A percentile compares a stretch with the other conserved stretches of the same genome.
Conservation (phyloP, 148 eudicot genomes). For the Pouteria glomerata region DNA sequence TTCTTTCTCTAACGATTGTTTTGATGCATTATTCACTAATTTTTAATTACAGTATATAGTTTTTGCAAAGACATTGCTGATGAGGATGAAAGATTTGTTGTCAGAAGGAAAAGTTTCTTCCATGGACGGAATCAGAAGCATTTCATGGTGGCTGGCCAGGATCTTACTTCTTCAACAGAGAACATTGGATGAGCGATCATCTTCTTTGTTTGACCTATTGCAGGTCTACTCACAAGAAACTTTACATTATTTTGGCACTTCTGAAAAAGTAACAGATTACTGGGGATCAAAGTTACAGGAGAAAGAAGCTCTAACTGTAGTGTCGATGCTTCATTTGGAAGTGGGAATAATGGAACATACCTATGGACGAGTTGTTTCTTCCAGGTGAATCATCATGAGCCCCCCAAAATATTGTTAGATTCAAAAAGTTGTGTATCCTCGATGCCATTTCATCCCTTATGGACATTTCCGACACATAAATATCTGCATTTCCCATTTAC, state of each 20-base stretch:
- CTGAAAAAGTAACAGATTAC: slow-evolving; percentile 54
- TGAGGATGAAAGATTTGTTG: slow-evolving; percentile 52
- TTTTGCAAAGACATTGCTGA: slow-evolving; percentile 75
- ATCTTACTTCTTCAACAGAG: slow-evolving; percentile 66
- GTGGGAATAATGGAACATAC: slow-evolving; percentile 66
- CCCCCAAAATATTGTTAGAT: neutral
- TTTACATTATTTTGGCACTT: slow-evolving; percentile 44
- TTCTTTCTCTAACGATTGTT: neutral
- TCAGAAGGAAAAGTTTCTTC: slow-evolving; percentile 30
- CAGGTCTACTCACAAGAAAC: slow-evolving; percentile 62
- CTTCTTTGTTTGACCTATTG: slow-evolving; percentile 64
- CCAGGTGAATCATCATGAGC: slow-evolving; percentile 34
- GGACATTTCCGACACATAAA: neutral
- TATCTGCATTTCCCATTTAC: neutral
- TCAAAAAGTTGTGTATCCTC: neutral
- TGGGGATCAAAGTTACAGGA: slow-evolving; percentile 47
- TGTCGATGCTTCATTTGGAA: slow-evolving; percentile 67
- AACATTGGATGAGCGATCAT: slow-evolving; percentile 67
- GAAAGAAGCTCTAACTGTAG: slow-evolving; percentile 59
- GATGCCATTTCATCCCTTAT: neutral
- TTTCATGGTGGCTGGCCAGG: slow-evolving; percentile 86
- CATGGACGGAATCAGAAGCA: slow-evolving; percentile 49
- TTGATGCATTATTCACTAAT: neutral
- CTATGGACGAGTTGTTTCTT: slow-evolving; percentile 71
- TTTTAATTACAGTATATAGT: slow-evolving; percentile 59